Percentiles rank a stretch among this genome's conserved stretches.
Evolutionary conservation across 1,284 basidiomycete species (phyloP).

Genomic region (Cryptococcus sp.): DNA sequence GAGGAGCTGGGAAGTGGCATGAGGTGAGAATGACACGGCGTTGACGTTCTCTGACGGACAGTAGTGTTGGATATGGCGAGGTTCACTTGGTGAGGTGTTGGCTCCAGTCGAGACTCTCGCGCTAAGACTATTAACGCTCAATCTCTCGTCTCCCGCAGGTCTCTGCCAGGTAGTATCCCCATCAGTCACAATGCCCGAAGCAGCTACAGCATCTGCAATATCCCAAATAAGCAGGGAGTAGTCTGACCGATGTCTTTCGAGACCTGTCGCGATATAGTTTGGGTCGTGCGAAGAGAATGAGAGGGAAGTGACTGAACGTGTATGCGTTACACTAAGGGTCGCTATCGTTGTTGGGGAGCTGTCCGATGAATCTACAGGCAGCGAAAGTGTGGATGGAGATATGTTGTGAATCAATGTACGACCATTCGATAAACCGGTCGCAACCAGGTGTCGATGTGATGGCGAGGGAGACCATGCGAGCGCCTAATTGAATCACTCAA

Average conservation of each 20-base stretch:
- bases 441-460: slow-evolving; percentile 37
- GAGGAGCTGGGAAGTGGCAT: slow-evolving; percentile 29
- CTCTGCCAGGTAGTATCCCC: slow-evolving; percentile 22
- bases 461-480: slow-evolving; percentile 47
- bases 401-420: slow-evolving; percentile 38
- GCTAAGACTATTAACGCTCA: slow-evolving; percentile 32
- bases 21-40: slow-evolving; percentile 35
- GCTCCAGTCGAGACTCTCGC: slow-evolving; percentile 13
- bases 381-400: slow-evolving; percentile 37
- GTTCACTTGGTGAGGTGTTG: slow-evolving; percentile 15
- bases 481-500: slow-evolving; percentile 23
- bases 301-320: slow-evolving; percentile 43
- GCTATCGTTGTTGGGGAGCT: slow-evolving; percentile 18
- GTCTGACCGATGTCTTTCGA: slow-evolving; percentile 51
- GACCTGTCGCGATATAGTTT: slow-evolving; percentile 44
- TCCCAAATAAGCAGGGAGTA: slow-evolving; percentile 51
- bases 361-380: slow-evolving; percentile 18
- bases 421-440: slow-evolving; percentile 41
- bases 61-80: slow-evolving; percentile 49
- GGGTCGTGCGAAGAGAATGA: slow-evolving; percentile 45
- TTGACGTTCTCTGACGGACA: slow-evolving; percentile 48
- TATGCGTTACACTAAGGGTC: slow-evolving; percentile 41
- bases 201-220: slow-evolving; percentile 35
- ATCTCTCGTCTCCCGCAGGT: slow-evolving; percentile 21
- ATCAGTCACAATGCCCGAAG: slow-evolving; percentile 22